Evolutionary conservation across 148 eudicot genomes (phyloP).

Genomic region (Chenopodium suecicum): DNA sequence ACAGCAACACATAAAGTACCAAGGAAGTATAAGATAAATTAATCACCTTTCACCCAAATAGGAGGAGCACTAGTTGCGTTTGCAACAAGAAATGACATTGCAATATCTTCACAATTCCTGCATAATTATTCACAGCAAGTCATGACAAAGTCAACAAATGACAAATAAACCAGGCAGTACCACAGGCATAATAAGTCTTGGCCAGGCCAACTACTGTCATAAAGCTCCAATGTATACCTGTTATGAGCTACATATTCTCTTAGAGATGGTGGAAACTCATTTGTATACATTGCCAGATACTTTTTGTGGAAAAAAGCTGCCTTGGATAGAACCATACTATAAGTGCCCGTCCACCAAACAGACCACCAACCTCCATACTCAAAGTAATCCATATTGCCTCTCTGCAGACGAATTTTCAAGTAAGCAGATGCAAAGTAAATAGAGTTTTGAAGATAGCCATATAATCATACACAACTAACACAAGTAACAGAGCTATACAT

Average conservation of each 20-base stretch:
- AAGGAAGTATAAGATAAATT: neutral
- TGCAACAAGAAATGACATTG: constrained; percentile 90
- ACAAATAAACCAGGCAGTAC: constrained; percentile 6
- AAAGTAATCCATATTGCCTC: constrained; percentile 35
- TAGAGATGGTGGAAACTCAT: constrained; percentile 78
- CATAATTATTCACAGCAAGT: constrained; percentile 20
- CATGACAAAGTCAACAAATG: constrained; percentile 7
- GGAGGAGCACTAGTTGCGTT: constrained; percentile 89
- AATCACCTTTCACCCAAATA: constrained; percentile 88
- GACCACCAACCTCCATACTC: constrained; percentile 97
- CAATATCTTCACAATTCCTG: constrained; percentile 98
- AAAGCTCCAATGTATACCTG: constrained; percentile 45
- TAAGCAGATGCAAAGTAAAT: constrained; percentile 6
- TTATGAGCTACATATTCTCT: constrained; percentile 66
- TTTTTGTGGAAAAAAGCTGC: constrained; percentile 93
- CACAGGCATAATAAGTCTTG: constrained; percentile 2
- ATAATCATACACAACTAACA: neutral
- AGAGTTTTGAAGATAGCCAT: neutral
- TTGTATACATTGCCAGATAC: constrained; percentile 67
- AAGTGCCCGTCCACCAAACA: constrained; percentile 95
- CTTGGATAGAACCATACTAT: constrained; percentile 88
- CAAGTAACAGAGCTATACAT: neutral
- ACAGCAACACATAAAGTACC: too few species aligned
- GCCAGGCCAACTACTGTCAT: constrained; percentile 1
- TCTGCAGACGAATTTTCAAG: constrained; percentile 35